Evolutionary conservation across 345 rosid species (phyloP).

Genomic region (Syzygium oleosum): DNA sequence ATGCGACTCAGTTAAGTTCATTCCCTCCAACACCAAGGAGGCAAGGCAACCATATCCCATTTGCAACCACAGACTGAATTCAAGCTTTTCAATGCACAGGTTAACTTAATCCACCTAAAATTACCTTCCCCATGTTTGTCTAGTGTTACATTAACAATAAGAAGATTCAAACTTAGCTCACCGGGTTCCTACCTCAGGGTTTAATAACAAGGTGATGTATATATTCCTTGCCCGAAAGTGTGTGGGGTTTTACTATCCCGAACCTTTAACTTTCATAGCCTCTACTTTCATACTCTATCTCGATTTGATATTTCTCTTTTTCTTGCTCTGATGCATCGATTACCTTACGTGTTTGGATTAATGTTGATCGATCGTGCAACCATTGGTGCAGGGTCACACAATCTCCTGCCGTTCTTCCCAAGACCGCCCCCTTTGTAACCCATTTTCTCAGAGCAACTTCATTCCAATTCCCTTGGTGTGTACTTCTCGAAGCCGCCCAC

Average conservation of each 20-base stretch:
- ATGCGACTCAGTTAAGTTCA: background rate
- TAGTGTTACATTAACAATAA: background rate
- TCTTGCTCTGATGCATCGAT: too few species aligned
- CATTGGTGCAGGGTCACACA: too few species aligned
- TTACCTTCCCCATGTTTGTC: background rate
- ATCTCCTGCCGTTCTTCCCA: slow-evolving; percentile 87
- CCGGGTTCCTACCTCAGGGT: too few species aligned
- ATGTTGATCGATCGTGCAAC: too few species aligned
- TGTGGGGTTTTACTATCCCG: too few species aligned
- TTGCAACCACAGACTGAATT: background rate
- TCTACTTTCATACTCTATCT: too few species aligned
- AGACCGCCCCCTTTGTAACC: slow-evolving; percentile 87
- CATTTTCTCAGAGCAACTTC: slow-evolving; percentile 82
- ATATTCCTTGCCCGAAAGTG: too few species aligned
- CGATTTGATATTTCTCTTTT: too few species aligned
- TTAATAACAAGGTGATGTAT: too few species aligned
- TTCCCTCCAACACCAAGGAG: background rate
- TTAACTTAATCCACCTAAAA: background rate
- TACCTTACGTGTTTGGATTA: too few species aligned
- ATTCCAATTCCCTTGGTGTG: slow-evolving; percentile 68
- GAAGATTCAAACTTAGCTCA: background rate
- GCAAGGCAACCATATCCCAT: background rate
- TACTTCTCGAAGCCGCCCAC: slow-evolving; percentile 67
- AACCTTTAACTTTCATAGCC: too few species aligned
- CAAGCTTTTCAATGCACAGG: background rate